These are phyloP conservation scores for Conticribra weissflogii DNA, from an alignment of 108 stramenopile species.

Conservation along the genomic window DNA sequence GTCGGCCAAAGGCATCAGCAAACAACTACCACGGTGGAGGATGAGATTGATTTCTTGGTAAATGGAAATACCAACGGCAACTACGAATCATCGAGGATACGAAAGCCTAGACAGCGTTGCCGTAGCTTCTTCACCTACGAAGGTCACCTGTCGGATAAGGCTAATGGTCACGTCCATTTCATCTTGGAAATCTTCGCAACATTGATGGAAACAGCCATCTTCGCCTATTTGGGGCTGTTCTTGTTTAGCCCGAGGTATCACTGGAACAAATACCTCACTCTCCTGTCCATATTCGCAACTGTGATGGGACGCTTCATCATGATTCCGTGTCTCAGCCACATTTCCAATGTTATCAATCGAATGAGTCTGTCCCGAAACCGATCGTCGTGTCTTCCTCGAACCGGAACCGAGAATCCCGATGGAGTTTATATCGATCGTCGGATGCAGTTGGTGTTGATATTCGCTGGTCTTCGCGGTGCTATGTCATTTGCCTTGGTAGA, in stretches of 20 bases:
- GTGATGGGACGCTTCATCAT: constrained; percentile 76
- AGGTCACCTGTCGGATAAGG: constrained; percentile 66
- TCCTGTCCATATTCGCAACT: constrained; percentile 74
- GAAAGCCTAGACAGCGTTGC: constrained; percentile 21
- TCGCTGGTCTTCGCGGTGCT: constrained; percentile 88
- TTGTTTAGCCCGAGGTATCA: constrained; percentile 84
- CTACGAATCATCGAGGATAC: constrained; percentile 18
- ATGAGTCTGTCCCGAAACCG: constrained; percentile 48
- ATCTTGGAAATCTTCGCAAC: constrained; percentile 82
- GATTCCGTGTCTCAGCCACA: constrained; percentile 74
- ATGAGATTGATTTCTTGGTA: constrained; percentile 54
- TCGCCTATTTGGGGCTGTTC: constrained; percentile 90
- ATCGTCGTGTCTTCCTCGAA: constrained; percentile 7
- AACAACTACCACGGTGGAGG: constrained; percentile 40
- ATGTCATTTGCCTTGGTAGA: constrained; percentile 92
- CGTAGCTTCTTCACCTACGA: constrained; percentile 43
- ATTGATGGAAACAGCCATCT: constrained; percentile 91
- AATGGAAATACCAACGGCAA: constrained; percentile 33
- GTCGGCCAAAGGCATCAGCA: constrained; percentile 58
- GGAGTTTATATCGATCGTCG: constrained; percentile 74
- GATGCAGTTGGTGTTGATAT: constrained; percentile 87
- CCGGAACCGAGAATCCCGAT: constrained; percentile 22
- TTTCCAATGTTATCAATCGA: constrained; percentile 70
- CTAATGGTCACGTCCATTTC: constrained; percentile 78
- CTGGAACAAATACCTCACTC: constrained; percentile 69